Base-by-base conservation (phyloP, 371 early-diverging fungal species). In the Mucor lusitanicus region DNA sequence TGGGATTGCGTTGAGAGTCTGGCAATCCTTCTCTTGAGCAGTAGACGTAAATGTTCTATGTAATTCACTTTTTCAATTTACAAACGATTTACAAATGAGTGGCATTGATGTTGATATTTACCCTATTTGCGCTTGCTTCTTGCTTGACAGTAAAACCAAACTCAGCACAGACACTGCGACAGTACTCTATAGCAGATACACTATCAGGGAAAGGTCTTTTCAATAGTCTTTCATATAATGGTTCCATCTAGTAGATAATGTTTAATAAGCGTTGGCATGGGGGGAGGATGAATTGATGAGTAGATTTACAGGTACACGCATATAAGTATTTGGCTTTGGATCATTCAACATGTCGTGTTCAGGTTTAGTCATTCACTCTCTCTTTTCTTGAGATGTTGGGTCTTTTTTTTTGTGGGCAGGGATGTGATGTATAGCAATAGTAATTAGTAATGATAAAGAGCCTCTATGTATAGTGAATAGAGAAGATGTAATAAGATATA, bases 11-110 rank as follows among this genome's bases (percentile, higher is more conserved):
- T 68, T 79, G 79, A 15, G 85, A 85, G 59, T 88, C 88, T 7
- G 87, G 83, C 11, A 88, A 71, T 12, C 88, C 88, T 79, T 88
- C 88, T 58, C 88, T 77, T 7, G 88, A 88, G 59, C 88, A 88
- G 63, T 88, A 88, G 46, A 88, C 74, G 57, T 88, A 88, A 11
- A 88, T 84, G 64, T 88, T 85, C 88, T 88, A 66, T 30, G 13
- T 3, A 25, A 25, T 19, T 56, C 19, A 28, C 15, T 42, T 56
- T 19, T 15, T 33, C n/a, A n/a, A 6, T 44, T 54, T 28, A 21
- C n/a, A n/a, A n/a, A n/a, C n/a, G n/a, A 33, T 53, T 17, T 56
- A 57, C n/a, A 53, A 46, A 27, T 59, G 44, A 33, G 42, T 25
- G 48, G 8, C 37, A 35, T 53, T 53, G 13, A 17, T 40, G 12